A percentile compares a stretch with the other conserved stretches of the same genome.
phyloP scores from a whole-genome alignment of 2,329 filamentous ascomycete genomes.

The Epicoccum nigrum region DNA sequence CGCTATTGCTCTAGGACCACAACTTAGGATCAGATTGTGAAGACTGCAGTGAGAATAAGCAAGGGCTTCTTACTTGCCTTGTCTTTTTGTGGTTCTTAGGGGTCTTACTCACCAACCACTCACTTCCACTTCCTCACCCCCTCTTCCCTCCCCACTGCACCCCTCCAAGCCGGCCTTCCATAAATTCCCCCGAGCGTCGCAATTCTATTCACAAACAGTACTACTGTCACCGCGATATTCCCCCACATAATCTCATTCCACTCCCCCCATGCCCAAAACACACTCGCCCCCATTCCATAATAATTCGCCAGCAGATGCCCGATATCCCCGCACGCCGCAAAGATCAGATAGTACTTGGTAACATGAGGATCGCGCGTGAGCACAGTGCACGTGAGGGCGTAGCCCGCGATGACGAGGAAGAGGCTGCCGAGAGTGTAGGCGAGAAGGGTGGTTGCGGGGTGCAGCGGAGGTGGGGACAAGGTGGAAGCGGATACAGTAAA shows the following conservation, averaged over 20 bases:
- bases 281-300: constrained; percentile 24
- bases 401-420: constrained; percentile 27
- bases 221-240: constrained; percentile 32
- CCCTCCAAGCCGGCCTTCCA: constrained; percentile 23
- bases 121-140: neutral
- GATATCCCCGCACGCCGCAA: constrained; percentile 28
- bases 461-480: constrained; percentile 10
- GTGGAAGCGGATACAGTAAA: no score
- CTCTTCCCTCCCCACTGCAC: neutral
- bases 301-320: constrained; percentile 37
- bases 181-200: constrained; percentile 31
- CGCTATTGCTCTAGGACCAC: no score
- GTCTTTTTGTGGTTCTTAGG: no score
- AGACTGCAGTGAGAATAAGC: no score
- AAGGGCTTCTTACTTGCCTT: no score
- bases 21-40: no score
- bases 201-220: constrained; percentile 31
- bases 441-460: constrained; percentile 22
- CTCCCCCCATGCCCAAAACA: constrained; percentile 30
- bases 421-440: constrained; percentile 32
- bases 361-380: constrained; percentile 33
- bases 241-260: constrained; percentile 38
- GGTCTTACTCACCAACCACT: neutral
- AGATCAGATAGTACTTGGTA: constrained; percentile 30
- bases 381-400: constrained; percentile 32